A percentile compares a stretch with the other conserved stretches of the same genome.
Evolutionary conservation across 139 green algal genomes (phyloP).

Genomic region (Nannochloris sp.): DNA sequence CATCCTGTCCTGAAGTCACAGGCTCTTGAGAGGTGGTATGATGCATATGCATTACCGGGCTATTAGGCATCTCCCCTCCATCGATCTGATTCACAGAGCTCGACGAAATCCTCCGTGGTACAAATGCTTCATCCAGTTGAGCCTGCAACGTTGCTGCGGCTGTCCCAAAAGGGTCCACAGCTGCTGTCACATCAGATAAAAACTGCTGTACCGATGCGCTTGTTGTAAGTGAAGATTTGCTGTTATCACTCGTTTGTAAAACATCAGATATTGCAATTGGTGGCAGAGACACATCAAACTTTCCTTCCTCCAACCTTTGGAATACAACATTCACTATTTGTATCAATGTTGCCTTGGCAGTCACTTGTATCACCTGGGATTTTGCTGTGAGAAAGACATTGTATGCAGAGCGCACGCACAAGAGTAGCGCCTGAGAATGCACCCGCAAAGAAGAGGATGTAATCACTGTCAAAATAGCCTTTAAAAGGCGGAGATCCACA

Average conservation of each 20-base stretch:
- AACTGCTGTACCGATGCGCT: slow-evolving; percentile 69
- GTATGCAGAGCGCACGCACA: slow-evolving; percentile 85
- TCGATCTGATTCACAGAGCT: no score
- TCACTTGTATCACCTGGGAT: slow-evolving; percentile 82
- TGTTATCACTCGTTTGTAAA: slow-evolving; percentile 44
- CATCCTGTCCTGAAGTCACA: neutral
- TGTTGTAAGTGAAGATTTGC: slow-evolving; percentile 18
- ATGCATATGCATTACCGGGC: no score
- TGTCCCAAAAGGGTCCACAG: slow-evolving; percentile 43
- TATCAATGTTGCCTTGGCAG: slow-evolving; percentile 89
- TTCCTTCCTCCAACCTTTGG: slow-evolving; percentile 81
- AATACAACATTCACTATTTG: slow-evolving; percentile 94
- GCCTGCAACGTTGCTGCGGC: slow-evolving; percentile 41
- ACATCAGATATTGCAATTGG: slow-evolving; percentile 55
- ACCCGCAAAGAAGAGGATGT: slow-evolving; percentile 72
- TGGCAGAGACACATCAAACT: slow-evolving; percentile 14
- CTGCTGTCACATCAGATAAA: slow-evolving; percentile 64
- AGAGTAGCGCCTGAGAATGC: slow-evolving; percentile 63
- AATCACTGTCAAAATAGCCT: slow-evolving; percentile 76
- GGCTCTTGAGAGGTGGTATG: neutral
- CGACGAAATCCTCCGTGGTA: neutral
- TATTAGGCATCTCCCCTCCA: no score
- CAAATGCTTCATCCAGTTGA: slow-evolving; percentile 17
- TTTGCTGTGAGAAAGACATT: slow-evolving; percentile 89
- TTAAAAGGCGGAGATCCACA: slow-evolving; percentile 86